Conservation (phyloP, 2,329 filamentous ascomycete genomes). For the Hypocrella siamensis region DNA sequence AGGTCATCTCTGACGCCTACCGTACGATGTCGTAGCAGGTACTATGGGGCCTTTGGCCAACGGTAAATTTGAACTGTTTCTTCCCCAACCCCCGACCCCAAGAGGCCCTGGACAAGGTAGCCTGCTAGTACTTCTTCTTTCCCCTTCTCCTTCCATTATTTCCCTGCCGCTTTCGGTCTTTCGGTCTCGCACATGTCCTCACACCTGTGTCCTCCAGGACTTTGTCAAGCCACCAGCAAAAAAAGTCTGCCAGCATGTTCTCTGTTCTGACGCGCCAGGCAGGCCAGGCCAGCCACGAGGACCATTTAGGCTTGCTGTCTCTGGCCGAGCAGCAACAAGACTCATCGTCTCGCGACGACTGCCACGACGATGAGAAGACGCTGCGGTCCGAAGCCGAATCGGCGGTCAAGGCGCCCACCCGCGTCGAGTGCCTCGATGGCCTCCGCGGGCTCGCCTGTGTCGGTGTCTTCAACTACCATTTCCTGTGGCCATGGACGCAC, state of each 20-base stretch:
- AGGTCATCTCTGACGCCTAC: too few species aligned
- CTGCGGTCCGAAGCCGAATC: not conserved
- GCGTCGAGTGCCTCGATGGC: constrained; percentile 23
- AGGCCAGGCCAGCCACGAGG: not conserved
- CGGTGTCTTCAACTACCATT: constrained; percentile 26
- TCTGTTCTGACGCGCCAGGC: not conserved
- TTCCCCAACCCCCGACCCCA: too few species aligned
- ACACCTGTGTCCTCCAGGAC: too few species aligned
- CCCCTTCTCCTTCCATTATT: not conserved
- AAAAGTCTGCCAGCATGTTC: constrained; percentile 1
- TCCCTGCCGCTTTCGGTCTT: not conserved
- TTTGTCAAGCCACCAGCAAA: too few species aligned
- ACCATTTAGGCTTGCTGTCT: not conserved
- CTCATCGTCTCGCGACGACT: not conserved
- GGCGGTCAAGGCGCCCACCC: constrained; percentile 11
- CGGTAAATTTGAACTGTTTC: too few species aligned
- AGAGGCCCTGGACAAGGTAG: too few species aligned
- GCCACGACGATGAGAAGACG: constrained; percentile 1
- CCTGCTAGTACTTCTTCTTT: too few species aligned
- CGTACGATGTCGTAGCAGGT: too few species aligned
- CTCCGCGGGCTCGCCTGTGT: constrained; percentile 25
- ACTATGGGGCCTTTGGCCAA: too few species aligned
- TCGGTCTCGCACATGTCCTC: too few species aligned
- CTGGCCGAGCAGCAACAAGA: not conserved
- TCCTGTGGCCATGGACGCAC: constrained; percentile 24